phyloP scores from a whole-genome alignment of 129 eudicot genomes.

The Kitagawia praeruptora region DNA sequence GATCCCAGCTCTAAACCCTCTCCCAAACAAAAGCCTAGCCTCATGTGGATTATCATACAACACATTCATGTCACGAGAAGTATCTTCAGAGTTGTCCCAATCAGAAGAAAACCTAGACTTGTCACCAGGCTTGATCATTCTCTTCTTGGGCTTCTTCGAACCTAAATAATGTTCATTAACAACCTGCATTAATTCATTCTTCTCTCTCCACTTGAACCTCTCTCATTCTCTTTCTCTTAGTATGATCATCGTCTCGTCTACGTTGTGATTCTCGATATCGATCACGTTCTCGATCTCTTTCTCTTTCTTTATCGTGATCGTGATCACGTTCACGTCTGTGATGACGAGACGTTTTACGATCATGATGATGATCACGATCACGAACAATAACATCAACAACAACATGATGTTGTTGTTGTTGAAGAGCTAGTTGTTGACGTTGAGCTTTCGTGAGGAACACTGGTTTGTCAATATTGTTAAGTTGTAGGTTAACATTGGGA shows the following conservation, averaged over 20 bases:
- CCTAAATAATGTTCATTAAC: background rate
- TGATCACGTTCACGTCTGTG: background rate
- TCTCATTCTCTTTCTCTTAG: background rate
- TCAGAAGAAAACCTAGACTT: background rate
- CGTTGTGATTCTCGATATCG: too few species aligned
- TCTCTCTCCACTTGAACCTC: background rate
- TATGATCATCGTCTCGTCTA: background rate
- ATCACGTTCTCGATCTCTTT: background rate
- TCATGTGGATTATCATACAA: conserved; percentile 5
- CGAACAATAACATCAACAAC: too few species aligned
- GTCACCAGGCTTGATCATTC: conserved; percentile 1
- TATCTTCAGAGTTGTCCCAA: conserved; percentile 4
- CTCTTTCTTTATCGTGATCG: background rate
- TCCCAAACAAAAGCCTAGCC: background rate
- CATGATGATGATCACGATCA: too few species aligned
- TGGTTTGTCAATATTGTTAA: too few species aligned
- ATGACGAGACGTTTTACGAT: too few species aligned
- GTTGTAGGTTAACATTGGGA: too few species aligned
- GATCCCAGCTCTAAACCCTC: conserved; percentile 2
- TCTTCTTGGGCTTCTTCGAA: background rate
- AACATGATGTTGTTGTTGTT: background rate
- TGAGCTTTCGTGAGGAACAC: too few species aligned
- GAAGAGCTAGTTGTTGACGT: background rate
- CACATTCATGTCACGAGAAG: background rate
- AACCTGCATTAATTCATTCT: background rate